Conservation (phyloP, 192 early-diverging fungal species). For the Chytriomyces sp. region DNA sequence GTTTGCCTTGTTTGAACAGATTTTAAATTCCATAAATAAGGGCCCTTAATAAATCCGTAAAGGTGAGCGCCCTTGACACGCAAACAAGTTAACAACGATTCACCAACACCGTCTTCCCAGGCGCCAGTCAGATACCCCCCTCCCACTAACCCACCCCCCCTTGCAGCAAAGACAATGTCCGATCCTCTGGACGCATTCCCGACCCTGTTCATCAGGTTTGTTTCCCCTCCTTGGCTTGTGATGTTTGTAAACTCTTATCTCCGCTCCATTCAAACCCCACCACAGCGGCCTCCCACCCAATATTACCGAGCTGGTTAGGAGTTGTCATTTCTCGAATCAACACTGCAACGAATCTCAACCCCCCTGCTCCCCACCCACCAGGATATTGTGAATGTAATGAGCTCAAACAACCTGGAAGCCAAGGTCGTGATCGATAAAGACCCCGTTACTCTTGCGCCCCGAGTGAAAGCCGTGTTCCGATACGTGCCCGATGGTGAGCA, state of each 20-base stretch:
- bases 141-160: too few species aligned
- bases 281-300: slow-evolving; percentile 48
- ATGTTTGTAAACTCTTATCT: slow-evolving; percentile 19
- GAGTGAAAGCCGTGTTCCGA: slow-evolving; percentile 52
- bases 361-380: slow-evolving; percentile 1
- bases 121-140: too few species aligned
- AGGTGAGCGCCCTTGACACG: too few species aligned
- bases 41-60: too few species aligned
- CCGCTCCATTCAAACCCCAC: slow-evolving; percentile 1
- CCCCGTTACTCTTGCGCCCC: slow-evolving; percentile 42
- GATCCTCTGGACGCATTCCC: slow-evolving; percentile 54
- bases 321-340: background rate
- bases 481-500: slow-evolving; percentile 51
- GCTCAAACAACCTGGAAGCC: slow-evolving; percentile 53
- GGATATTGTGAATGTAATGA: slow-evolving; percentile 55
- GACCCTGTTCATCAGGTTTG: slow-evolving; percentile 51
- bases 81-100: too few species aligned
- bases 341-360: background rate
- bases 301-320: slow-evolving; percentile 50
- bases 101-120: too few species aligned
- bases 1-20: too few species aligned
- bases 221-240: slow-evolving; percentile 9
- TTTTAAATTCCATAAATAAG: too few species aligned
- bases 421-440: slow-evolving; percentile 53
- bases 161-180: background rate